A percentile compares a stretch with the other conserved stretches of the same genome.
phyloP scores from a whole-genome alignment of 306 rosid species.

The Casuarina equisetifolia region DNA sequence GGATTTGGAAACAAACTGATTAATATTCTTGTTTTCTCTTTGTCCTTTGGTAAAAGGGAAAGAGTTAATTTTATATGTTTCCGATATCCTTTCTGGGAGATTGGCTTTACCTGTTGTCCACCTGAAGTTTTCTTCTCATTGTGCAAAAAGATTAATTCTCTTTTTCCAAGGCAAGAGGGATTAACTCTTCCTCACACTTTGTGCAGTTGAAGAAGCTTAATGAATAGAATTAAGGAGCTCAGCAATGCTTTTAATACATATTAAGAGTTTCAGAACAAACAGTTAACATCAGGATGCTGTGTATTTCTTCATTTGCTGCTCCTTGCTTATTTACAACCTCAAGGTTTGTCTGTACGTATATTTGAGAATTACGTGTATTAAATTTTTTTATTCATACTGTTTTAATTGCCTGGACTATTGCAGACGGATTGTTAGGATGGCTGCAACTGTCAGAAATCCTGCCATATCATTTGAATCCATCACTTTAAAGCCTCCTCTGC shows the following conservation, averaged over 20 bases:
- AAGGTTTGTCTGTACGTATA: neutral
- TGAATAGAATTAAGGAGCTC: neutral
- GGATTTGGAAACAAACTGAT: neutral
- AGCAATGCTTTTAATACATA: neutral
- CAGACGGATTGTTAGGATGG: conserved; percentile 53
- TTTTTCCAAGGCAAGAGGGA: no score
- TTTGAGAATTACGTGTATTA: neutral
- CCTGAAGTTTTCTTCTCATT: neutral
- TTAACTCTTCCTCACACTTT: neutral
- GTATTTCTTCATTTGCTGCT: neutral
- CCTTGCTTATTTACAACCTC: conserved; percentile 3
- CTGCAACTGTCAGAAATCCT: conserved; percentile 40
- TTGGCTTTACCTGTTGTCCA: neutral
- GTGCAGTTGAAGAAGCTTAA: neutral
- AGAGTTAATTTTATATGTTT: neutral
- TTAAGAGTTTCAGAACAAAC: neutral
- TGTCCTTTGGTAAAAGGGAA: neutral
- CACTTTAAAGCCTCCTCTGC: conserved; percentile 70
- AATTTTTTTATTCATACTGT: neutral
- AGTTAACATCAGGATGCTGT: neutral
- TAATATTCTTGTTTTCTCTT: neutral
- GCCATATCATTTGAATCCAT: conserved; percentile 44
- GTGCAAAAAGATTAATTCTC: neutral
- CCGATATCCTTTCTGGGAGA: no score
- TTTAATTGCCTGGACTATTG: conserved; percentile 23